A percentile compares a stretch with the other conserved stretches of the same genome.
Conservation (phyloP, 352 stramenopile genomes). For the Phytophthora pluvialis region DNA sequence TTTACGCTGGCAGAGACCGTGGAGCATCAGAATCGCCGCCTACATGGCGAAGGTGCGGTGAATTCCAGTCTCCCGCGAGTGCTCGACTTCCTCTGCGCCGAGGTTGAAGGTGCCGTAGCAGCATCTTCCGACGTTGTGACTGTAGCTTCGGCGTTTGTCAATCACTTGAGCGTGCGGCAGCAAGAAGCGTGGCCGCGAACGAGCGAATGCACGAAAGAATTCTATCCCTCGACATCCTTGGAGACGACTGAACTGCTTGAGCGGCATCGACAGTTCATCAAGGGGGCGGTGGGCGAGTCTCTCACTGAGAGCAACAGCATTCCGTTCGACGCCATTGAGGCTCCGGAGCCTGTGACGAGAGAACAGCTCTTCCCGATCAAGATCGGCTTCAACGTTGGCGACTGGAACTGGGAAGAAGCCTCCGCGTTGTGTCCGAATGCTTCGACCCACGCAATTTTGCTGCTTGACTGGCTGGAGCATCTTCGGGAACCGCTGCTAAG, state of each 20-base stretch:
- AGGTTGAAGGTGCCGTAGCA: constrained; percentile 46
- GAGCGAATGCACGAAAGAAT: constrained; percentile 31
- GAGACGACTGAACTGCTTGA: constrained; percentile 29
- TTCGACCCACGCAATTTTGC: constrained; percentile 46
- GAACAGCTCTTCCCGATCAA: constrained; percentile 66
- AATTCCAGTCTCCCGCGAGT: constrained; percentile 57
- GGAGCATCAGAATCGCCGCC: constrained; percentile 74
- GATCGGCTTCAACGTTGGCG: constrained; percentile 76
- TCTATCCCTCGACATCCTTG: constrained; percentile 12
- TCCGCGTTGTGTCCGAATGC: constrained; percentile 32
- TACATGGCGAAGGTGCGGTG: constrained; percentile 48
- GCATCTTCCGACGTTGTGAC: constrained; percentile 25
- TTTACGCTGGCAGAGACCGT: constrained; percentile 69
- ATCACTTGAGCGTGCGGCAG: constrained; percentile 40
- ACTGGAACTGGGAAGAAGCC: constrained; percentile 67
- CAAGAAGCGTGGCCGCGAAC: constrained; percentile 40
- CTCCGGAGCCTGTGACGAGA: constrained; percentile 27
- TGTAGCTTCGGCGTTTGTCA: constrained; percentile 27
- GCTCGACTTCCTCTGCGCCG: constrained; percentile 63
- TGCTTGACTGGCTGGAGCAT: constrained; percentile 86
- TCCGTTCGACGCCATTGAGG: constrained; percentile 38
- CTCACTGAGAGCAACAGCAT: constrained; percentile 1
- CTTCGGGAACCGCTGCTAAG: constrained; percentile 63
- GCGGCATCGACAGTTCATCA: constrained; percentile 38
- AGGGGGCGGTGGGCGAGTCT: constrained; percentile 23